Conservation (phyloP, 2,329 filamentous ascomycete species). For the Claviceps lovelessii region DNA sequence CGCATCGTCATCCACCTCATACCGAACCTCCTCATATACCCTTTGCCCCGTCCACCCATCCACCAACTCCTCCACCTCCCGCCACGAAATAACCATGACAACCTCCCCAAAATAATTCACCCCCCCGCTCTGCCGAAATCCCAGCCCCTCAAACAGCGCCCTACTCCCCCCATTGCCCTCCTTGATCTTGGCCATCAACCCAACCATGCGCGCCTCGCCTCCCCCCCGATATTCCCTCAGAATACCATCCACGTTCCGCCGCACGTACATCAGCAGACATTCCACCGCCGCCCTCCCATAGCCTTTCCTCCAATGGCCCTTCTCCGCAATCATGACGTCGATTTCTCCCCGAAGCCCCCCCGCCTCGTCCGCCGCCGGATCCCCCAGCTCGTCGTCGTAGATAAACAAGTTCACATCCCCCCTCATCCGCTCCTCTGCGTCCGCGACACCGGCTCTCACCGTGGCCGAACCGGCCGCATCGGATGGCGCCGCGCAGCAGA, state of each 20-base stretch:
- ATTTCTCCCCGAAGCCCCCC: conserved; percentile 52
- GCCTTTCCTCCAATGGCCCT: conserved; percentile 43
- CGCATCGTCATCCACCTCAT: conserved; percentile 3
- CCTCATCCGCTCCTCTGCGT: conserved; percentile 44
- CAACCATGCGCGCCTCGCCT: conserved; percentile 8
- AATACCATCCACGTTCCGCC: conserved; percentile 36
- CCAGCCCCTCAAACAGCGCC: conserved; percentile 35
- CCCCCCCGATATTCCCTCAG: conserved; percentile 27
- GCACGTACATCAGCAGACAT: conserved; percentile 56
- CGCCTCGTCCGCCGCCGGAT: conserved; percentile 1
- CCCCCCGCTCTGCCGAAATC: conserved; percentile 35
- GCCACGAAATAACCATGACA: conserved; percentile 30
- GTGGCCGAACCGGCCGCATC: background rate
- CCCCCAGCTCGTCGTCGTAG: conserved; percentile 17
- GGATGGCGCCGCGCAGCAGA: conserved; percentile 40
- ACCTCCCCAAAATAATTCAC: conserved; percentile 49
- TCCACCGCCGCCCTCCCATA: conserved; percentile 51
- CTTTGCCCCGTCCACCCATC: conserved; percentile 12
- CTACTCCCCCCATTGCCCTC: conserved; percentile 38
- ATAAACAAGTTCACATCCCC: conserved; percentile 78
- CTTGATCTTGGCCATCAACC: conserved; percentile 44
- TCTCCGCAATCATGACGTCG: conserved; percentile 71
- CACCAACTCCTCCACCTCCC: conserved; percentile 9
- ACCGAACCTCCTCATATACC: conserved; percentile 13
- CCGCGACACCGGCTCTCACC: conserved; percentile 29